These are phyloP conservation scores for Scedosporium apiospermum DNA, from an alignment of 2,329 filamentous ascomycete genomes.

Conservation along the genomic window DNA sequence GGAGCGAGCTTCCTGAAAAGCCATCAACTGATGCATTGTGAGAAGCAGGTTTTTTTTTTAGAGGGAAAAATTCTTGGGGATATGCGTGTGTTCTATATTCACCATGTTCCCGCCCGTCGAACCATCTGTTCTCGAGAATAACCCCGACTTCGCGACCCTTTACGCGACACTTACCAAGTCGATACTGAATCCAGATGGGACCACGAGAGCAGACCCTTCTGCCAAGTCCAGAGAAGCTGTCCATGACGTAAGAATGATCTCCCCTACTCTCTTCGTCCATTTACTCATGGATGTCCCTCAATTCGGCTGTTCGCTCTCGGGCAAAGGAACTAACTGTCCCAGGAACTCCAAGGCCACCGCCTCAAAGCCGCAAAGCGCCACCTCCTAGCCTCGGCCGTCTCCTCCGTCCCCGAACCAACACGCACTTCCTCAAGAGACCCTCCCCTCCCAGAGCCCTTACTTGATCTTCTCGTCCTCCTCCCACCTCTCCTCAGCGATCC, in stretches of 20 bases:
- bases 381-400: slow-evolving; percentile 41
- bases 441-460: slow-evolving; percentile 28
- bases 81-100: background rate
- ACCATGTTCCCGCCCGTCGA: slow-evolving; percentile 51
- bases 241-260: slow-evolving; percentile 31
- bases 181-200: slow-evolving; percentile 48
- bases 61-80: background rate
- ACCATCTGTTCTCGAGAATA: slow-evolving; percentile 40
- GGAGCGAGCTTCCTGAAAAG: too few species aligned
- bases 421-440: slow-evolving; percentile 35
- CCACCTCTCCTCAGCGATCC: slow-evolving; percentile 32
- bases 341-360: slow-evolving; percentile 42
- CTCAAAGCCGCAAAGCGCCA: slow-evolving; percentile 37
- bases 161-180: slow-evolving; percentile 44
- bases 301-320: background rate
- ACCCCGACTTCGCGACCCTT: slow-evolving; percentile 51
- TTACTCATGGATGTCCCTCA: background rate
- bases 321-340: background rate
- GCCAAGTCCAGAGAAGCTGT: slow-evolving; percentile 40
- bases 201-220: slow-evolving; percentile 41
- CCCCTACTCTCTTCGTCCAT: background rate
- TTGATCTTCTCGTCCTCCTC: slow-evolving; percentile 39
- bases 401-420: slow-evolving; percentile 26
- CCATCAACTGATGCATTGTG: too few species aligned
- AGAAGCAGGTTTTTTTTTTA: too few species aligned